Evolutionary conservation across 805 yeast genomes (phyloP).

Genomic region (Isabelozyma rhagii): DNA sequence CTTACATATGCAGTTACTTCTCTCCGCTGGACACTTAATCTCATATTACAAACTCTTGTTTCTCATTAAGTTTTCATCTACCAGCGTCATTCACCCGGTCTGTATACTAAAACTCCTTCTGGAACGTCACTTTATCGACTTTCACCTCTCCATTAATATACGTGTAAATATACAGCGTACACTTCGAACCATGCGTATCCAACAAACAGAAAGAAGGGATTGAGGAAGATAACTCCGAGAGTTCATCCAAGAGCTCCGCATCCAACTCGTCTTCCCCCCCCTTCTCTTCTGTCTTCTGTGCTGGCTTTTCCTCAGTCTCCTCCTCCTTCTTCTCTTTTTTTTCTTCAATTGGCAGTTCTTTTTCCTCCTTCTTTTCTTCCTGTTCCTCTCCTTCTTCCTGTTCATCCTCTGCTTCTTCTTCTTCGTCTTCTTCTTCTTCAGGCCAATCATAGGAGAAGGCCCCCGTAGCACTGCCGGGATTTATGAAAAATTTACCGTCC

Average conservation of each 20-base stretch:
- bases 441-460: slow-evolving; percentile 67
- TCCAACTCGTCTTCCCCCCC: slow-evolving; percentile 8
- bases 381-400: slow-evolving; percentile 18
- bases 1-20: not conserved
- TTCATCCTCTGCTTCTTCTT: slow-evolving; percentile 27
- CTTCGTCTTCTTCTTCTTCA: slow-evolving; percentile 45
- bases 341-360: slow-evolving; percentile 4
- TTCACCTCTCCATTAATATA: slow-evolving; percentile 77
- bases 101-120: slow-evolving; percentile 18
- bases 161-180: slow-evolving; percentile 84
- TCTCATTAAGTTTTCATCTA: not conserved
- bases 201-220: slow-evolving; percentile 85
- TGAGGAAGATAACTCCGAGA: slow-evolving; percentile 20
- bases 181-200: slow-evolving; percentile 76
- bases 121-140: slow-evolving; percentile 73
- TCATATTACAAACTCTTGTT: not conserved
- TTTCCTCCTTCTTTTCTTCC: slow-evolving; percentile 15
- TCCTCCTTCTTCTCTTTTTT: slow-evolving; percentile 12
- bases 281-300: slow-evolving; percentile 6
- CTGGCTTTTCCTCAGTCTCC: slow-evolving; percentile 5
- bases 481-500: slow-evolving; percentile 91
- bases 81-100: no score
- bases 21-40: not conserved
- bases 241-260: slow-evolving; percentile 16
- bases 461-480: slow-evolving; percentile 97